Base-by-base conservation (phyloP, 2,329 filamentous ascomycete species). In the Monilinia polystroma region DNA sequence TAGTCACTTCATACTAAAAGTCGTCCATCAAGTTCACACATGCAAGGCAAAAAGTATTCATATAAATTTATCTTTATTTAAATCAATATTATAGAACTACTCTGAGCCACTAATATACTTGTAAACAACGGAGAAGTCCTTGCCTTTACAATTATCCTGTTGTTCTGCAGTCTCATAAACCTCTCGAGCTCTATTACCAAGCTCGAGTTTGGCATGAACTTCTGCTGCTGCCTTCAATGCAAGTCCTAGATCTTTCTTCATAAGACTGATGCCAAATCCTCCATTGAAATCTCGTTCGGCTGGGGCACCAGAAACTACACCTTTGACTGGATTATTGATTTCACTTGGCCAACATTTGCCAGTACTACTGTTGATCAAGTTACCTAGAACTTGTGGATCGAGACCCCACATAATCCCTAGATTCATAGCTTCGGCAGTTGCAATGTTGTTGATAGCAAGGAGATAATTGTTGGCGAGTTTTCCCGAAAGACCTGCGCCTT, bases 381-480 rank as follows among this genome's bases (percentile, higher is more conserved):
- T 87, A 0, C 92, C 90, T 2, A 99, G 83, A 10, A 87, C 88
- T 64, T 81, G 77, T 0, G 83, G 83, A 69, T 87, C 82, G 23
- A 87, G 73, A 3, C 84, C 84, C 51, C 84, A 79, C 41, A 80
- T 80, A 3, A 84, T 84, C 2, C 82, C 84, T 54, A 87, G 80
- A 1, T 85, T 85, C 79, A 87, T 84, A 1, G 83, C 84, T 75
- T 88, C 86, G 20, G 81, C 82, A 2, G 84, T 81, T 1, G 83
- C 79, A 16, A 85, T 93, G 79, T 99, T 99, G 82, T 93, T 96
- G 72, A 98, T 87, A 4, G 93, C 94, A 4, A 99, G 83, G 38
- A 98, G 86, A 78, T 99, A 99, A 79, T 99, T 99, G 81, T 99
- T 99, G 64, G 94, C 93, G 43, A 99, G 84, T 80, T 99, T 99